phyloP scores from a whole-genome alignment of 352 stramenopile genomes.

The Phytophthora fragariaefolia region DNA sequence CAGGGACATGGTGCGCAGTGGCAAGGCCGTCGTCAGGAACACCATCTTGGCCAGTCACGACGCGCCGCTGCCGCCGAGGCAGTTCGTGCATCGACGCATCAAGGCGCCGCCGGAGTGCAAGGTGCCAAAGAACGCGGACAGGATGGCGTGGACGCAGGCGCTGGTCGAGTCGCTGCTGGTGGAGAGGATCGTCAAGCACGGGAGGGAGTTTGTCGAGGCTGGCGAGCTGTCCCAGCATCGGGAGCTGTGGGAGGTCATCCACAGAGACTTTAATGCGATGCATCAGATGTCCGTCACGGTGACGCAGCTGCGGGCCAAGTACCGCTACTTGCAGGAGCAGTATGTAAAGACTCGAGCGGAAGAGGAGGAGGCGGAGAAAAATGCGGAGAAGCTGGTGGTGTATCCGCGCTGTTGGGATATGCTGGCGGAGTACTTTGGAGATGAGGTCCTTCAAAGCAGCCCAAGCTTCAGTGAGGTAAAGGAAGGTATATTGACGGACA shows the following conservation, averaged over 20 bases:
- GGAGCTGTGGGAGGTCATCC: slow-evolving; percentile 30
- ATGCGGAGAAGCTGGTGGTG: slow-evolving; percentile 25
- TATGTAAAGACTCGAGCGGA: slow-evolving; percentile 21
- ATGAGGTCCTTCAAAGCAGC: background rate
- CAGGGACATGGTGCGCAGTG: slow-evolving; percentile 33
- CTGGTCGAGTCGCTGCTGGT: slow-evolving; percentile 33
- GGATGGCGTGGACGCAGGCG: slow-evolving; percentile 32
- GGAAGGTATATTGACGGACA: background rate
- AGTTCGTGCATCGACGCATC: slow-evolving; percentile 19
- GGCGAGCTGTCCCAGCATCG: slow-evolving; percentile 14
- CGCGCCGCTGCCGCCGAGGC: slow-evolving; percentile 15
- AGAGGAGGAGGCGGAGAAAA: slow-evolving; percentile 15
- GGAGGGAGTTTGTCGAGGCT: slow-evolving; percentile 22
- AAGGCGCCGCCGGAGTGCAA: slow-evolving; percentile 12
- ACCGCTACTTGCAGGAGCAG: slow-evolving; percentile 31
- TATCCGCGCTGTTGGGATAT: slow-evolving; percentile 38
- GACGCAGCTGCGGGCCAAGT: slow-evolving; percentile 35
- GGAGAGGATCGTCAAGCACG: slow-evolving; percentile 29
- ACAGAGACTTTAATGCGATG: slow-evolving; percentile 28
- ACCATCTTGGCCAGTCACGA: slow-evolving; percentile 24
- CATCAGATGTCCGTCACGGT: slow-evolving; percentile 23
- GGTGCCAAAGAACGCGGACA: slow-evolving; percentile 16
- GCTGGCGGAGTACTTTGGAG: slow-evolving; percentile 36
- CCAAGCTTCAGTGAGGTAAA: slow-evolving; percentile 4
- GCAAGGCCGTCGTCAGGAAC: slow-evolving; percentile 9